Conservation (phyloP, 768 basidiomycete genomes). For the Boletellus ananas region DNA sequence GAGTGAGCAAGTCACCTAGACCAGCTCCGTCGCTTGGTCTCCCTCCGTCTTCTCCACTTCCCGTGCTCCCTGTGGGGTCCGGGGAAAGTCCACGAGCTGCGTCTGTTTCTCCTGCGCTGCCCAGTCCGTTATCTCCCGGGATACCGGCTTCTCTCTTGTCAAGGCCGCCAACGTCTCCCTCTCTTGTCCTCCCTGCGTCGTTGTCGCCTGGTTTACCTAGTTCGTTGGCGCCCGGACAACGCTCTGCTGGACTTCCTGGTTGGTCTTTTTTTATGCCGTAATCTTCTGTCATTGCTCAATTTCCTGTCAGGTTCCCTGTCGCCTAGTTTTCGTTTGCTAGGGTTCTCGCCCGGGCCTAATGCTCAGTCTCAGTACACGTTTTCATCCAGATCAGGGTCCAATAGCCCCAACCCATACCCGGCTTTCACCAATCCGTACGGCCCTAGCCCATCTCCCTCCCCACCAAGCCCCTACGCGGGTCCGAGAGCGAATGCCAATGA, state of each 20-base stretch:
- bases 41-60: conserved; percentile 17
- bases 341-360: conserved; percentile 1
- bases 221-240: conserved; percentile 18
- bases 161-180: not conserved
- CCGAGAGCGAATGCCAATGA: not conserved
- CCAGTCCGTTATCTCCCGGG: conserved; percentile 12
- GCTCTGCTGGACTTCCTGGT: conserved; percentile 26
- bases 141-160: conserved; percentile 7
- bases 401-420: conserved; percentile 1
- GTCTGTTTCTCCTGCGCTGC: conserved; percentile 10
- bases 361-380: conserved; percentile 19
- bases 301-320: conserved; percentile 15
- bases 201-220: conserved; percentile 18
- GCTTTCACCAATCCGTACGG: conserved; percentile 1
- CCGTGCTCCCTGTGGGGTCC: not conserved
- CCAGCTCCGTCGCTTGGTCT: conserved; percentile 14
- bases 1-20: conserved; percentile 26
- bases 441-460: conserved; percentile 1
- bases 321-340: conserved; percentile 22
- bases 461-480: not conserved
- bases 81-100: conserved; percentile 5
- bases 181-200: conserved; percentile 13
- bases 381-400: conserved; percentile 9
- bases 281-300: conserved; percentile 6
- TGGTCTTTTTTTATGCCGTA: conserved; percentile 11